These are phyloP conservation scores for Aschersonia sp. DNA, from an alignment of 2,329 filamentous ascomycete species.

Conservation along the genomic window DNA sequence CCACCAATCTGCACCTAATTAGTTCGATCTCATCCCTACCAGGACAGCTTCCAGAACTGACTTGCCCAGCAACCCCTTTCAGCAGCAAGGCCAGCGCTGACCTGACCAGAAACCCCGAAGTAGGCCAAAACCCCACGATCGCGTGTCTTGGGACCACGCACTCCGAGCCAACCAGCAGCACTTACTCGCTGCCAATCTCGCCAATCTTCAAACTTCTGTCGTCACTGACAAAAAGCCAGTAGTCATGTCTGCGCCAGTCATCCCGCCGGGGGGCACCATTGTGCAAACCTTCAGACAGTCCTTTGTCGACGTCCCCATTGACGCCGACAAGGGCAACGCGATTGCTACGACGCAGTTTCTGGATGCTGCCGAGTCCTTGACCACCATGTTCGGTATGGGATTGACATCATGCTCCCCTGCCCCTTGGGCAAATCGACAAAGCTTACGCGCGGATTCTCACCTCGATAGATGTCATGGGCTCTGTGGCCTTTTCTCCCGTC, in stretches of 20 bases:
- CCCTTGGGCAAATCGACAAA: not conserved
- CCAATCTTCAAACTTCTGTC: too few species aligned
- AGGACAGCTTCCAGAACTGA: too few species aligned
- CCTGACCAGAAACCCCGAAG: too few species aligned
- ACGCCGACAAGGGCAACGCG: conserved; percentile 58
- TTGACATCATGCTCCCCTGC: not conserved
- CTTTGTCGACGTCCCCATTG: conserved; percentile 70
- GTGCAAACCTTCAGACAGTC: conserved; percentile 74
- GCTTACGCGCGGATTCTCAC: not conserved
- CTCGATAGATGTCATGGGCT: conserved; percentile 43
- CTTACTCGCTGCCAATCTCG: too few species aligned
- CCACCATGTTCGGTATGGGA: conserved; percentile 63
- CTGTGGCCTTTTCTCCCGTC: conserved; percentile 73
- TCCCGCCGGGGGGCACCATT: conserved; percentile 59
- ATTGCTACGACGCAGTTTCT: conserved; percentile 80
- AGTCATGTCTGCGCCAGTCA: conserved; percentile 36
- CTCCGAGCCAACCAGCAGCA: too few species aligned
- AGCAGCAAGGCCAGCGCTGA: too few species aligned
- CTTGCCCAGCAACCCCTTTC: too few species aligned
- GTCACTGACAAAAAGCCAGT: conserved; percentile 1
- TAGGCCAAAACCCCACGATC: too few species aligned
- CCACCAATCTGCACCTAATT: too few species aligned
- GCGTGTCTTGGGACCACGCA: too few species aligned
- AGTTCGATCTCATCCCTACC: too few species aligned
- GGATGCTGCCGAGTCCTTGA: conserved; percentile 75